Base-by-base conservation (phyloP, 1,139 yeast genomes). In the Yamadazyma diospyri region DNA sequence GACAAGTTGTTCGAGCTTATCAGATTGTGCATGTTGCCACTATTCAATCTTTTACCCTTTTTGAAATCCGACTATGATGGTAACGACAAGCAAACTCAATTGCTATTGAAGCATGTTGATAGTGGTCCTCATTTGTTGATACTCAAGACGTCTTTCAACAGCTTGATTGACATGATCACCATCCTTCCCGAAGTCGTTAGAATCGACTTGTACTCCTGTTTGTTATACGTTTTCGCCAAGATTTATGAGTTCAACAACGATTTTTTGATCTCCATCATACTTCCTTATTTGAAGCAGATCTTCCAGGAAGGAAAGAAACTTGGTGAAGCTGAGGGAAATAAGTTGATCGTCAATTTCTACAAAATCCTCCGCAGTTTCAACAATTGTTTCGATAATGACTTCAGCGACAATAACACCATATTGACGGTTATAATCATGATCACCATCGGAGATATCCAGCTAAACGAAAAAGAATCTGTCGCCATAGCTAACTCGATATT, bases 1-100 rank as follows among this genome's bases (percentile, higher is more conserved):
- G 95, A 85, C 46, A 87, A 85, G 48, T 61, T 86, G 32, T 86
- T 88, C 52, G 97, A 89, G 50, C 64, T 89, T 23, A 61, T 87
- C 28, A 69, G 95, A 44, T 70, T 88, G n/a, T 75, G 76, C 13
- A 69, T 84, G 68, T 64, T 81, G 18, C 81, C 87, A 0, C 60
- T 86, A 11, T 72, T 79, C 26, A 67, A 68, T 24, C 59, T 71
- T 6, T 59, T 84, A 23, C 89, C 94, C 8, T 76, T 79, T 37
- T 61, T 82, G 37, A 68, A 74, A 36, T 70, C 66, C 17, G 71
- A 66, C 39, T 68, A 43, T 41, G 69, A 67, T 41, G 47, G 59
- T 3, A 50, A 48, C 14, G 64, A 57, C 32, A 61, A 59, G 15
- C 61, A 60, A 6, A 57, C 62, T 10, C 51, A 57, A 28, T 45